These are phyloP conservation scores for Chalciporus pseudorubinellus DNA, from an alignment of 768 basidiomycete species.

Conservation along the genomic window DNA sequence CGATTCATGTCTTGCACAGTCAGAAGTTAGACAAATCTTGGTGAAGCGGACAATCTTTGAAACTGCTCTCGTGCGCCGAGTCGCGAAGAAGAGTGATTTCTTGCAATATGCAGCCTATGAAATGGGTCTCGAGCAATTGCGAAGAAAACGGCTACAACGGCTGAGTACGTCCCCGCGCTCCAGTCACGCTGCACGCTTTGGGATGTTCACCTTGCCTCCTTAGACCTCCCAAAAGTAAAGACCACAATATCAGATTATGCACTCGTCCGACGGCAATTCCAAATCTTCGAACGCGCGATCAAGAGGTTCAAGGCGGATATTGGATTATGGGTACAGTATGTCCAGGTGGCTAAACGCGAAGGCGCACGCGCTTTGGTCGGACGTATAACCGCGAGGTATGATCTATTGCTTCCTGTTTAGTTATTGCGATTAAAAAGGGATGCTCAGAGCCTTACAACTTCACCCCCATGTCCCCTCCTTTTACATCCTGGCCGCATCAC, in stretches of 20 bases:
- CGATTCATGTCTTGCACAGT: slow-evolving; percentile 36
- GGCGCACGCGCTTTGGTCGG: slow-evolving; percentile 78
- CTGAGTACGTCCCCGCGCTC: slow-evolving; percentile 49
- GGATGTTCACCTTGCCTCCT: not conserved
- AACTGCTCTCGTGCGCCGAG: slow-evolving; percentile 75
- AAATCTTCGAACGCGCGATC: slow-evolving; percentile 88
- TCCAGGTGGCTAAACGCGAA: slow-evolving; percentile 78
- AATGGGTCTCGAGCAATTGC: slow-evolving; percentile 80
- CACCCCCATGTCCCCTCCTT: slow-evolving; percentile 77
- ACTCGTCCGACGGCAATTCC: slow-evolving; percentile 78
- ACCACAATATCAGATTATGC: slow-evolving; percentile 81
- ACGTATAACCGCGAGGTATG: slow-evolving; percentile 77
- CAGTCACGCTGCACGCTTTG: not conserved
- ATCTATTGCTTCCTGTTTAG: not conserved
- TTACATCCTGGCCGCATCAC: slow-evolving; percentile 81
- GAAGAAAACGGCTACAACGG: slow-evolving; percentile 70
- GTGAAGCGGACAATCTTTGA: slow-evolving; percentile 83
- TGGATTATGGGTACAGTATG: slow-evolving; percentile 85
- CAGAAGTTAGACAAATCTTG: slow-evolving; percentile 82
- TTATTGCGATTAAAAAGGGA: slow-evolving; percentile 6
- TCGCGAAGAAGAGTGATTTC: slow-evolving; percentile 85
- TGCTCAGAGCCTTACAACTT: slow-evolving; percentile 73
- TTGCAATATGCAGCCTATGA: slow-evolving; percentile 91
- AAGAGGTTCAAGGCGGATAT: slow-evolving; percentile 88
- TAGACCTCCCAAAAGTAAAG: slow-evolving; percentile 35